phyloP scores from a whole-genome alignment of 2,329 filamentous ascomycete genomes.

The Fusarium abutilonis region DNA sequence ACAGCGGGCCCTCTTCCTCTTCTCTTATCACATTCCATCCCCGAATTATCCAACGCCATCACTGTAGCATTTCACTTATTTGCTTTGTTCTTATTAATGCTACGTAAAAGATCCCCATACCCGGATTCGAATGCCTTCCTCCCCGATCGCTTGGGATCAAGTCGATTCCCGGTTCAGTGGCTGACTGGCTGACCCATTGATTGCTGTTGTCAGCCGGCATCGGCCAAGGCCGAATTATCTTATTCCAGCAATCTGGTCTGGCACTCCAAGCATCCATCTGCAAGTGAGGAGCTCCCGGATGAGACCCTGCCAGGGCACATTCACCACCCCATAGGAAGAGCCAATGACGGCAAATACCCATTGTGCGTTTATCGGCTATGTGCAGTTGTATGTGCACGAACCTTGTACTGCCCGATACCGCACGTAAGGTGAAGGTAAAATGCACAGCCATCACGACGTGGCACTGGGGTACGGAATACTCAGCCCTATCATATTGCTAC shows the following conservation, averaged over 20 bases:
- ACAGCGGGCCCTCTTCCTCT: slow-evolving; percentile 14
- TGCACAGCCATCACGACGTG: slow-evolving; percentile 41
- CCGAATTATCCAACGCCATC: slow-evolving; percentile 1
- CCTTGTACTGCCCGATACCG: slow-evolving; percentile 19
- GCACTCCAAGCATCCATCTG: slow-evolving; percentile 31
- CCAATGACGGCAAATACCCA: slow-evolving; percentile 31
- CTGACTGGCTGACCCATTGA: slow-evolving; percentile 31
- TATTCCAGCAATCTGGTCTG: slow-evolving; percentile 36
- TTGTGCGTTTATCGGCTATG: slow-evolving; percentile 33
- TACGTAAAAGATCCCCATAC: slow-evolving; percentile 14
- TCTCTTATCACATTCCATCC: slow-evolving; percentile 15
- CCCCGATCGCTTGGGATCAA: slow-evolving; percentile 24
- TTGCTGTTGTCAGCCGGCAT: slow-evolving; percentile 35
- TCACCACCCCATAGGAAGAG: slow-evolving; percentile 11
- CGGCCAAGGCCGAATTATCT: slow-evolving; percentile 42
- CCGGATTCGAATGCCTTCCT: slow-evolving; percentile 15
- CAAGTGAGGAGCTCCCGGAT: slow-evolving; percentile 37
- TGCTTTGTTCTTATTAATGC: slow-evolving; percentile 21
- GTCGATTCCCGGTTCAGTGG: slow-evolving; percentile 40
- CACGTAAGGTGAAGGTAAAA: neutral
- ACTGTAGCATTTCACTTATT: slow-evolving; percentile 19
- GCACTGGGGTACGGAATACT: slow-evolving; percentile 36
- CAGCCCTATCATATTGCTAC: slow-evolving; percentile 41
- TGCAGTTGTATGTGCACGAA: slow-evolving; percentile 30
- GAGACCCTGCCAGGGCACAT: slow-evolving; percentile 29